Evolutionary conservation across 2,329 filamentous ascomycete species (phyloP), one percentile per base, ranked within the genome.

Genomic region (Alternaria consortialis): DNA sequence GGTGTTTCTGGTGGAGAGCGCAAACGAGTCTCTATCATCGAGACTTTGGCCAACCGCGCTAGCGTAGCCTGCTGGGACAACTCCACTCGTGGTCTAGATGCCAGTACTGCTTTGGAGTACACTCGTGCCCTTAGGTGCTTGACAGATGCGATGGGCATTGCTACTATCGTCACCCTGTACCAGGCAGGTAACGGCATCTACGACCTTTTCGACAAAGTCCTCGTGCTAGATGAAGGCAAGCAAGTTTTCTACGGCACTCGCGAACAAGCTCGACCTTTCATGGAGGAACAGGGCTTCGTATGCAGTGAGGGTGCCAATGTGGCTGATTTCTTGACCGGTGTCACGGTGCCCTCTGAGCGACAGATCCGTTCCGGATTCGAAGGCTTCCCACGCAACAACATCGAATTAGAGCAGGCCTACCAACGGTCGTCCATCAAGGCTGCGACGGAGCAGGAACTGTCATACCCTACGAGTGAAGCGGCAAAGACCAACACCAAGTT

Each of bases 261-360:
- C 0, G 73, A 70, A 5, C 75, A 82, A 5, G 91, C 91, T 2
- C 87, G 85, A 63, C 77, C 79, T 0, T 93, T 88, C 74, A 92
- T 93, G 65, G 86, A 88, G 69, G 77, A 83, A 9, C 86, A 89
- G 73, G 91, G 91, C 20, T 93, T 92, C 68, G 69, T 87, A 25
- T 91, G 86, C 67, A 81, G 82, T 0, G 83, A 87, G 6, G 85
- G 87, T 5, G 86, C 88, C 31, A 92, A 89, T 0, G 87, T 88
- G 0, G 87, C 87, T 1, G 91, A 94, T 70, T 94, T 92, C 74
- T 78, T 94, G n/a, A 93, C 90, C 0, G 91, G 89, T 4, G 87
- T 93, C 60, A 91, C 87, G 2, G 80, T 79, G 5, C 67, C 82
- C 1, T 73, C 74, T 32, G 81, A 83, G 60, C 76, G 81, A 53